phyloP scores from a whole-genome alignment of 306 rosid genomes.

The Rosa multiflora region DNA sequence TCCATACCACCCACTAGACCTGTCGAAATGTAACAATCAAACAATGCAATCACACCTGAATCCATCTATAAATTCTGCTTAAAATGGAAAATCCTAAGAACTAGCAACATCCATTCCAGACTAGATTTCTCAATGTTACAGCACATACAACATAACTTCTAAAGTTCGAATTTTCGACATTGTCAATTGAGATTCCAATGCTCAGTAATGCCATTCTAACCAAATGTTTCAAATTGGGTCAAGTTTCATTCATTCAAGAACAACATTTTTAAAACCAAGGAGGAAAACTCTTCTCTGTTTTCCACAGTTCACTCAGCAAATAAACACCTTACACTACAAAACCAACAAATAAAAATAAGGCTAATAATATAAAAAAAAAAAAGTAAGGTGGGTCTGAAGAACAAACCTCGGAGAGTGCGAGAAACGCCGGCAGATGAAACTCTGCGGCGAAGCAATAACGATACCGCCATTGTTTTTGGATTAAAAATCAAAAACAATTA shows the following conservation, averaged over 20 bases:
- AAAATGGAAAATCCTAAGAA: neutral
- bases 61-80: neutral
- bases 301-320: neutral
- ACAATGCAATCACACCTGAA: neutral
- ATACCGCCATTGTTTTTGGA: constrained; percentile 48
- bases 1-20: constrained; percentile 39
- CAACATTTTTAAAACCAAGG: neutral
- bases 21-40: constrained; percentile 5
- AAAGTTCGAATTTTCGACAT: neutral
- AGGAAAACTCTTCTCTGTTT: neutral
- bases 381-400: neutral
- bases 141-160: neutral
- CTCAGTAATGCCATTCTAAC: neutral
- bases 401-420: constrained; percentile 47
- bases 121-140: neutral
- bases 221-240: constrained; percentile 12
- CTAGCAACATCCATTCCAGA: neutral
- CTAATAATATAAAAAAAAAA: neutral
- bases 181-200: neutral
- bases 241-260: neutral
- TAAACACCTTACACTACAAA: constrained; percentile 7
- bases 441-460: constrained; percentile 48
- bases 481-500: neutral
- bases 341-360: neutral
- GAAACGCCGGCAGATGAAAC: constrained; percentile 25